These are phyloP conservation scores for Crucibulum laeve DNA, from an alignment of 768 basidiomycete species.

Conservation along the genomic window DNA sequence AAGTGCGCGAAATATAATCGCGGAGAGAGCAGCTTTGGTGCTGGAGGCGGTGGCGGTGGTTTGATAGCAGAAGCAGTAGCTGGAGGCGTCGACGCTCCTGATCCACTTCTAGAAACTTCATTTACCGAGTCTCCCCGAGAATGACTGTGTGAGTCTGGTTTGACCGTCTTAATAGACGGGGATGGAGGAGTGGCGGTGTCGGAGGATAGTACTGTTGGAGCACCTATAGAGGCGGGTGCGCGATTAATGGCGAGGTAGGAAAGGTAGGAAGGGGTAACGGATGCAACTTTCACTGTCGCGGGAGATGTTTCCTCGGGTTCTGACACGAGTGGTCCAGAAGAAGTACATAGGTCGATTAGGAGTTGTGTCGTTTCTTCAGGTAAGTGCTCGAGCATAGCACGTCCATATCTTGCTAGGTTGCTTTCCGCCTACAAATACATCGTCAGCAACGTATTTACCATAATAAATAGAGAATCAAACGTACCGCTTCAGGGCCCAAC, in stretches of 20 bases:
- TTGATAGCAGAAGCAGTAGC: conserved; percentile 16
- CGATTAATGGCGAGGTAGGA: conserved; percentile 77
- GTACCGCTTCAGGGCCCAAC: conserved; percentile 74
- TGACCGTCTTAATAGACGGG: conserved; percentile 39
- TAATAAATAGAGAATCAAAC: conserved; percentile 22
- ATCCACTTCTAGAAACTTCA: conserved; percentile 24
- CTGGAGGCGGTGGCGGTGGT: conserved; percentile 20
- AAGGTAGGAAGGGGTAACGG: conserved; percentile 59
- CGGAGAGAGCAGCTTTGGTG: conserved; percentile 67
- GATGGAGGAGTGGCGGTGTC: conserved; percentile 36
- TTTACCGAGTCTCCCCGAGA: conserved; percentile 30
- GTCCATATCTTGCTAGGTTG: conserved; percentile 84
- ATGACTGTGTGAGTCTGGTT: conserved; percentile 28
- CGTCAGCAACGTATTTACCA: not conserved
- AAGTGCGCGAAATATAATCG: conserved; percentile 91
- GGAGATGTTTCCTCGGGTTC: conserved; percentile 33
- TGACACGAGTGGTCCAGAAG: conserved; percentile 40
- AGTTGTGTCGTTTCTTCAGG: conserved; percentile 89
- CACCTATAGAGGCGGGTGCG: conserved; percentile 28
- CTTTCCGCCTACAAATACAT: conserved; percentile 61
- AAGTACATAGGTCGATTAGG: conserved; percentile 88
- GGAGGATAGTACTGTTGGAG: conserved; percentile 32
- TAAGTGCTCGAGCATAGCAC: conserved; percentile 75
- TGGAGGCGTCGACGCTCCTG: conserved; percentile 30
- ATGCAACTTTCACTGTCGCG: conserved; percentile 19